Conservation (phyloP, 2,329 filamentous ascomycete species). For the Talaromyces piceae region DNA sequence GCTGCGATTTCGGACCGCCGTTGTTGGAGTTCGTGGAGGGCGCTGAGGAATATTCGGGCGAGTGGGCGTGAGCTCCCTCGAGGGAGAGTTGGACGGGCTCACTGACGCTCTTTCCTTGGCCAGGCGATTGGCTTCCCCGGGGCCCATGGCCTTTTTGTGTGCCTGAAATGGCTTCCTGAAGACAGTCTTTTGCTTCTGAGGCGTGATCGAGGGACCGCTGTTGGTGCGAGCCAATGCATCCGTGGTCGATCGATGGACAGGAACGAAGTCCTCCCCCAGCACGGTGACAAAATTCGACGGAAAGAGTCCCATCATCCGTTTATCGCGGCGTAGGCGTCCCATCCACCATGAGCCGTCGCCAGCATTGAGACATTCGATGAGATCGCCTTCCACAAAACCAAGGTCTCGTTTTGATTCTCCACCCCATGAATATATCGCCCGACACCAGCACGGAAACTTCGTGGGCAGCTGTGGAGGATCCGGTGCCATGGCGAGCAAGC, state of each 20-base stretch:
- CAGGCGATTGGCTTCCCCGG: constrained; percentile 26
- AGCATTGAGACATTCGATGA: constrained; percentile 97
- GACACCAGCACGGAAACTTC: constrained; percentile 84
- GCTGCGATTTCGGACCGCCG: constrained; percentile 31
- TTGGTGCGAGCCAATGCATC: constrained; percentile 38
- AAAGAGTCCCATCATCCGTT: constrained; percentile 83
- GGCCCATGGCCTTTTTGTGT: constrained; percentile 46
- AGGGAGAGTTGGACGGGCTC: constrained; percentile 29
- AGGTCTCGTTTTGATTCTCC: constrained; percentile 93
- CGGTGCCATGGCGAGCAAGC: constrained; percentile 35
- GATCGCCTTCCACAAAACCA: constrained; percentile 92
- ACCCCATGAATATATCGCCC: constrained; percentile 88
- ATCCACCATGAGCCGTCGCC: constrained; percentile 99
- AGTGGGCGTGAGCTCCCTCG: constrained; percentile 27
- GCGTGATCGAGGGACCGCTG: constrained; percentile 35
- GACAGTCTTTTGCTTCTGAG: constrained; percentile 52
- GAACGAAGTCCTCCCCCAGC: constrained; percentile 75
- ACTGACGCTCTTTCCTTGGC: constrained; percentile 30
- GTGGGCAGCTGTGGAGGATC: constrained; percentile 53
- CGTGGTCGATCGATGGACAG: constrained; percentile 44
- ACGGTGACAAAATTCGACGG: constrained; percentile 97
- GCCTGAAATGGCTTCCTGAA: constrained; percentile 60
- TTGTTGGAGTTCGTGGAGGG: constrained; percentile 25
- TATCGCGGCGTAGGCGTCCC: constrained; percentile 80
- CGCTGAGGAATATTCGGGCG: constrained; percentile 26